A percentile compares a stretch with the other conserved stretches of the same genome.
Conservation (phyloP, 2,329 filamentous ascomycete species). For the Chaetomiaceae sp. region DNA sequence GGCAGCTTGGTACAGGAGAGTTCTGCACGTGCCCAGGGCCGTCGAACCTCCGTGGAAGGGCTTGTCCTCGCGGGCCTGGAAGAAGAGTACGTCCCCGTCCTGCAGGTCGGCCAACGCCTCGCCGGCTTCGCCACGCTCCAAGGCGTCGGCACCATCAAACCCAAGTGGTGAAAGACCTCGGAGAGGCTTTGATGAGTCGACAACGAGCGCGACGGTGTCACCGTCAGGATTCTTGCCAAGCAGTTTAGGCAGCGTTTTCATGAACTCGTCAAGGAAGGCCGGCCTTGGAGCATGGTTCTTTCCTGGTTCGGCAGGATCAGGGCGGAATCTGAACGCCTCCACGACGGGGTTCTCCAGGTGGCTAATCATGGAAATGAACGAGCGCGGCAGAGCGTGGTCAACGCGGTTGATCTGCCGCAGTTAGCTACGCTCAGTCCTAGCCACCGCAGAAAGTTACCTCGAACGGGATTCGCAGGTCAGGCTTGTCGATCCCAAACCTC, state of each 20-base stretch:
- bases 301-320: slow-evolving; percentile 31
- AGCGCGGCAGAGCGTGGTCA: slow-evolving; percentile 53
- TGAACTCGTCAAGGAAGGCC: slow-evolving; percentile 59
- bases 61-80: slow-evolving; percentile 67
- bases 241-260: slow-evolving; percentile 55
- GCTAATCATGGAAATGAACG: slow-evolving; percentile 71
- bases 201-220: slow-evolving; percentile 72
- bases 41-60: slow-evolving; percentile 65
- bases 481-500: slow-evolving; percentile 83
- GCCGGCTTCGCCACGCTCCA: slow-evolving; percentile 14
- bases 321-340: slow-evolving; percentile 65
- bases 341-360: slow-evolving; percentile 61
- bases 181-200: slow-evolving; percentile 67
- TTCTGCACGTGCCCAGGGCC: slow-evolving; percentile 65
- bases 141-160: slow-evolving; percentile 57
- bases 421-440: slow-evolving; percentile 6
- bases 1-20: slow-evolving; percentile 61
- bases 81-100: slow-evolving; percentile 71
- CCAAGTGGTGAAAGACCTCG: slow-evolving; percentile 73
- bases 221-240: slow-evolving; percentile 67
- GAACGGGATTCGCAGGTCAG: slow-evolving; percentile 71
- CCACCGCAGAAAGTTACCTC: slow-evolving; percentile 38
- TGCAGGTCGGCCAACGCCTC: slow-evolving; percentile 36
- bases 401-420: slow-evolving; percentile 55
- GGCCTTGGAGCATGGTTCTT: background rate